Percentiles rank a stretch among this genome's conserved stretches.
Conservation (phyloP, 345 rosid genomes). For the Eucalyptus lansdowneana region DNA sequence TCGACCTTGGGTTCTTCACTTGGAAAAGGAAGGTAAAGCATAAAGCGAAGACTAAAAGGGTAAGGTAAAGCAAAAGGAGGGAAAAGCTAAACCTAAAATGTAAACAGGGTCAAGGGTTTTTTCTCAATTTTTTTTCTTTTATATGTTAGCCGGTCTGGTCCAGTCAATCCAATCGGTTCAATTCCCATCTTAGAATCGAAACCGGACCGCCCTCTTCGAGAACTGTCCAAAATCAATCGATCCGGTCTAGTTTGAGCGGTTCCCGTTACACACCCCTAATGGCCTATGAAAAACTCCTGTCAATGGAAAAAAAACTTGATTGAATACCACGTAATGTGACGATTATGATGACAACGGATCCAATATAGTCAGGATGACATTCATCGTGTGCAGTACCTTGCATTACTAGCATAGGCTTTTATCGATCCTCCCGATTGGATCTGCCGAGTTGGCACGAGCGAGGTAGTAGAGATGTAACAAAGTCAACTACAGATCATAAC, state of each 20-base stretch:
- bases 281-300: background rate
- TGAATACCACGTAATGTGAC: background rate
- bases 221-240: rapidly evolving
- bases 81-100: no score
- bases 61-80: no score
- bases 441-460: background rate
- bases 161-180: rapidly evolving
- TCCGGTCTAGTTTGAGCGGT: rapidly evolving
- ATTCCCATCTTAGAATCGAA: rapidly evolving
- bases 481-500: constrained; percentile 45
- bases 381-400: background rate
- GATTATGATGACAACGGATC: background rate
- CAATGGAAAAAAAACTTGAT: background rate
- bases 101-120: no score
- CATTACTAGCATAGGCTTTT: background rate
- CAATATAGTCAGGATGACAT: background rate
- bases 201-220: rapidly evolving
- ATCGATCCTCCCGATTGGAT: background rate
- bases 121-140: no score
- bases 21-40: no score
- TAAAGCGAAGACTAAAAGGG: no score
- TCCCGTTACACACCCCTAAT: rapidly evolving
- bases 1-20: no score
- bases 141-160: no score
- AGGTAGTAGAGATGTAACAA: background rate